Percentiles rank a stretch among this genome's conserved stretches.
phyloP scores from a whole-genome alignment of 768 basidiomycete genomes.

The Tylopilus balloui region DNA sequence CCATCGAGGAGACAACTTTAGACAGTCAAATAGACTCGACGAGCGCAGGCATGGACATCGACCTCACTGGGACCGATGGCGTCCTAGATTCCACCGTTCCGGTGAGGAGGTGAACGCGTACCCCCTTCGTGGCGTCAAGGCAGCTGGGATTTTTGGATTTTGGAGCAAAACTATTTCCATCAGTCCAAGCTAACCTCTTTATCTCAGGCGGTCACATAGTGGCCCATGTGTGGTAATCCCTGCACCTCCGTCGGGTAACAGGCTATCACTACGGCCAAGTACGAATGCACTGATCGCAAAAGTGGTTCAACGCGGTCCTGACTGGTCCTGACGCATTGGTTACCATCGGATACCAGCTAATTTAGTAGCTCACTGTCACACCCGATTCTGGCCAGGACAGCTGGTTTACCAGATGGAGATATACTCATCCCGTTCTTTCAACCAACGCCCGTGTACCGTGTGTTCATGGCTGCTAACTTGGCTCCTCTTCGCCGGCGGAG shows the following conservation, averaged over 20 bases:
- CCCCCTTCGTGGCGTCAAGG: background rate
- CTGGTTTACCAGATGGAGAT: background rate
- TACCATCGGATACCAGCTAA: too few species aligned
- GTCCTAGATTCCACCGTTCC: background rate
- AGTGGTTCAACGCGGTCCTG: background rate
- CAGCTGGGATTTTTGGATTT: background rate
- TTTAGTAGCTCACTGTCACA: too few species aligned
- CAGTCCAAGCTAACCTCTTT: too few species aligned
- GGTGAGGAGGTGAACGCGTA: background rate
- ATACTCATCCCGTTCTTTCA: background rate
- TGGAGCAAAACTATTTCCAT: background rate
- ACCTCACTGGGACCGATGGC: too few species aligned
- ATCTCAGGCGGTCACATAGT: background rate
- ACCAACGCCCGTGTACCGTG: too few species aligned
- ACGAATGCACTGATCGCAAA: background rate
- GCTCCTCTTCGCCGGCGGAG: background rate
- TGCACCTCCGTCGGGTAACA: background rate
- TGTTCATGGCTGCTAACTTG: too few species aligned
- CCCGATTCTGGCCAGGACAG: too few species aligned
- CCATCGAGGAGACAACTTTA: too few species aligned
- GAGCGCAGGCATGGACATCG: too few species aligned
- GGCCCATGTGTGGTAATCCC: background rate
- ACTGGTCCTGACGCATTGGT: too few species aligned
- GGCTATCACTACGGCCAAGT: background rate
- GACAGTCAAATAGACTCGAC: too few species aligned